Base-by-base conservation (phyloP, 176 grass and related monocot genomes). In the Triticum dicoccoides region DNA sequence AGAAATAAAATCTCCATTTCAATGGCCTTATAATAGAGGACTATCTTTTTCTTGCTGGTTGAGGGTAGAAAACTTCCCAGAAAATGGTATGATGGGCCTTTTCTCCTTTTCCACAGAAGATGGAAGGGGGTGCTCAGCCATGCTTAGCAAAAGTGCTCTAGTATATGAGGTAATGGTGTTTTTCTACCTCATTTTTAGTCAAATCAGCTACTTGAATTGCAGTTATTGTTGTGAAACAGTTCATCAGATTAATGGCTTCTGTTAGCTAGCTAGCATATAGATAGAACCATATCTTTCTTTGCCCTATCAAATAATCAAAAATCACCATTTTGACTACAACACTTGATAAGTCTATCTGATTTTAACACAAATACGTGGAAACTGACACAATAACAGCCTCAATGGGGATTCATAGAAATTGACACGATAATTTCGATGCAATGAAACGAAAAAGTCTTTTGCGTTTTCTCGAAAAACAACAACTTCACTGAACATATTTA, bases 11-110 rank as follows among this genome's bases (percentile, higher is more conserved):
- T 90, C 92, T 77, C 92, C 94, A 32, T 74, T 97, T 23, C 92
- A 90, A 77, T 97, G 94, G 94, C 94, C 94, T 71, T 92, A 85
- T 77, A 94, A 92, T 78, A 97, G 87, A 76, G 94, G 94, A 23
- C 86, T 97, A 70, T 94, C 94, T 35, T 97, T 97, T 80, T 97
- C 90, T 65, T 97, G 92, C 80, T 97, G 94, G 94, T 74, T 97
- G 51, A 92, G 94, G 81, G 88, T 97, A 70, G 94, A 97, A 87
- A 93, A 89, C 80, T 90, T 97, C 39, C 92, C 90, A n/a, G 92
- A 97, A 65, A 92, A 78, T 80, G 92, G 88, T 44, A 93, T 92
- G 86, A 94, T 97, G 92, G 92, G 94, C 11, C 94, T 97, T 85
- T 97, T 97, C 85, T 97, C 94, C 39, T 97, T 97, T 86, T 86